Evolutionary conservation across 2,329 filamentous ascomycete species (phyloP).

Genomic region (Helminthosporium solani): DNA sequence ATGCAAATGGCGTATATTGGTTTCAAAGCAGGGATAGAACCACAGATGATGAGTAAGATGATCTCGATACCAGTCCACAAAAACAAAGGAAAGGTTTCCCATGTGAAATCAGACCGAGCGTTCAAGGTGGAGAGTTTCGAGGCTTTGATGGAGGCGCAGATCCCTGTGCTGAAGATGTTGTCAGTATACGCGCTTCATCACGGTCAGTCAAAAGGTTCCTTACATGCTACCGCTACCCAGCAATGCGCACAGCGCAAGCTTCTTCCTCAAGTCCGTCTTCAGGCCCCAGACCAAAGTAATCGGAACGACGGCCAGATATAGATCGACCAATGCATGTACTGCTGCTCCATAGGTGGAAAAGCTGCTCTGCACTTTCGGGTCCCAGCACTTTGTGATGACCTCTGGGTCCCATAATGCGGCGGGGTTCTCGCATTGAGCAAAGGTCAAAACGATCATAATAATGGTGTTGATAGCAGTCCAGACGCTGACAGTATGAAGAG

Average conservation of each 20-base stretch:
- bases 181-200: background rate
- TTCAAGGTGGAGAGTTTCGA: constrained; percentile 15
- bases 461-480: constrained; percentile 19
- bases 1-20: constrained; percentile 24
- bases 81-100: constrained; percentile 20
- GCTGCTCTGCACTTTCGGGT: constrained; percentile 17
- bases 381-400: constrained; percentile 19
- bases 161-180: constrained; percentile 13
- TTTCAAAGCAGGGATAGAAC: constrained; percentile 22
- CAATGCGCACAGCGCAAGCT: constrained; percentile 16
- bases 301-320: constrained; percentile 17
- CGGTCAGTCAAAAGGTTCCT: background rate
- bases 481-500: constrained; percentile 13
- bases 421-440: constrained; percentile 19
- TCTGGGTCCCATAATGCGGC: constrained; percentile 17
- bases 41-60: constrained; percentile 21
- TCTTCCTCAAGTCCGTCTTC: constrained; percentile 17
- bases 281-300: constrained; percentile 19
- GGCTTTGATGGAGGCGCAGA: constrained; percentile 19
- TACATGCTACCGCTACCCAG: constrained; percentile 22
- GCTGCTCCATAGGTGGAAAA: constrained; percentile 19
- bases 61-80: constrained; percentile 25
- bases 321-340: constrained; percentile 15
- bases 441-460: constrained; percentile 21
- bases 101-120: constrained; percentile 19